Percentiles rank a stretch among this genome's conserved stretches.
phyloP scores from a whole-genome alignment of 306 rosid genomes.

The Betula pendula region DNA sequence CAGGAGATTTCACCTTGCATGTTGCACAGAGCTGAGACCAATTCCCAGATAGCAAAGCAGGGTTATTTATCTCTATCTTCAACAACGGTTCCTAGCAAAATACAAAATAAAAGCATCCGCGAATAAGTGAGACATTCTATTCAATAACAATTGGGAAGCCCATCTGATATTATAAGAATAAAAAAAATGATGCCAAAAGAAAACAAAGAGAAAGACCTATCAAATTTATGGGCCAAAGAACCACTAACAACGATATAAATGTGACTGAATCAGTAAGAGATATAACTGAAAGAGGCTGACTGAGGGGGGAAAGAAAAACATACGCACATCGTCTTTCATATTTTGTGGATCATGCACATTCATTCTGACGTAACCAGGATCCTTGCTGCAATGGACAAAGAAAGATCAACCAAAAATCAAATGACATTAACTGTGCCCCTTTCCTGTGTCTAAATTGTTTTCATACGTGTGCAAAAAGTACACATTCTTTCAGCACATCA shows the following conservation, averaged over 20 bases:
- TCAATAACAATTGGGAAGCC: neutral
- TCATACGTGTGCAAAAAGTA: constrained; percentile 16
- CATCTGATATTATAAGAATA: neutral
- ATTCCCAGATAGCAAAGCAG: constrained; percentile 93
- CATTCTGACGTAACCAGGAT: constrained; percentile 91
- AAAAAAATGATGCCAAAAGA: constrained; percentile 3
- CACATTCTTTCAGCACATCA: constrained; percentile 6
- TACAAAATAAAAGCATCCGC: constrained; percentile 15
- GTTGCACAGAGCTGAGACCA: constrained; percentile 84
- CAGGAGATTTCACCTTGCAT: constrained; percentile 70
- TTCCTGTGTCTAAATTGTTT: neutral
- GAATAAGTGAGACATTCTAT: constrained; percentile 24
- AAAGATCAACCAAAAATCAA: constrained; percentile 23
- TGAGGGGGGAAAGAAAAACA: neutral
- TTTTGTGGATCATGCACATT: constrained; percentile 58
- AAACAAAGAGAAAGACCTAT: neutral
- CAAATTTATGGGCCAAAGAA: constrained; percentile 8
- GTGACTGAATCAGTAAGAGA: neutral
- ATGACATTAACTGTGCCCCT: constrained; percentile 14
- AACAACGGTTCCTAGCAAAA: constrained; percentile 79
- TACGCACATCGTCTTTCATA: constrained; percentile 85
- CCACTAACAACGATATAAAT: neutral
- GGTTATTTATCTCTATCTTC: constrained; percentile 85
- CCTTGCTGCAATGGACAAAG: constrained; percentile 66
- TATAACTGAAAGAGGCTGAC: neutral